Evolutionary conservation across 768 basidiomycete genomes (phyloP), one percentile per base, ranked within the genome.

Genomic region (Suillus plorans): DNA sequence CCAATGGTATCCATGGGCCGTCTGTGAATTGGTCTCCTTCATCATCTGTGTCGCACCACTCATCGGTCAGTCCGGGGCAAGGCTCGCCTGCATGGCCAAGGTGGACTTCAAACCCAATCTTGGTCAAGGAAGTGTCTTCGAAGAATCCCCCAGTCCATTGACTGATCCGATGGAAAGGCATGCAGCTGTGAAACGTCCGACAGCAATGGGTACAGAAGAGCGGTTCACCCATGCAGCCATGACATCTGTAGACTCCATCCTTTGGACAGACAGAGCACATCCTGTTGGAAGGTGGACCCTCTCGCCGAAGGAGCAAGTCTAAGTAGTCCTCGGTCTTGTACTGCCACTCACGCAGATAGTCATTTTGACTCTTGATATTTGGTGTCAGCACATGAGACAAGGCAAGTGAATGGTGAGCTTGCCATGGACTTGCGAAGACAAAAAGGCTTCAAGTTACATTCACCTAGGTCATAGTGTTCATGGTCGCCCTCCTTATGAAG

Each of bases 41-140:
- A 50, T 50, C 16, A 34, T 44, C 14, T 31, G 14, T 13, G 12
- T 36, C 6, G 0, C 8, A 50, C 25, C 25, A 25, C 14, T 50
- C n/a, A 0, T 49, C 13, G 1, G 49, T 49, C 22, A 49, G 0
- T 14, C 2, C 5, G 8, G 71, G 74, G 59, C 72, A 74, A 0
- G 63, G 64, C 2, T 47, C 5, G 22, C 13, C 68, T 47, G 44
- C 70, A 71, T 45, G 44, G 4, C 44, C 10, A 4, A 45, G 44
- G 44, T 45, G 4, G 3, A 45, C 4, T 45, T 45, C 44, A 1
- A 45, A 9, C 9, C 44, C 9, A 0, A 45, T 45, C 44, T 45
- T 45, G 44, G 45, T 47, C 10, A 47, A 47, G 20, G 45, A 47
- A n/a, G 45, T 47, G 10, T 47, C n/a, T 4, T 47, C 5, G 4